phyloP scores from a whole-genome alignment of 2,329 filamentous ascomycete species.

The Hypomyces perniciosus region DNA sequence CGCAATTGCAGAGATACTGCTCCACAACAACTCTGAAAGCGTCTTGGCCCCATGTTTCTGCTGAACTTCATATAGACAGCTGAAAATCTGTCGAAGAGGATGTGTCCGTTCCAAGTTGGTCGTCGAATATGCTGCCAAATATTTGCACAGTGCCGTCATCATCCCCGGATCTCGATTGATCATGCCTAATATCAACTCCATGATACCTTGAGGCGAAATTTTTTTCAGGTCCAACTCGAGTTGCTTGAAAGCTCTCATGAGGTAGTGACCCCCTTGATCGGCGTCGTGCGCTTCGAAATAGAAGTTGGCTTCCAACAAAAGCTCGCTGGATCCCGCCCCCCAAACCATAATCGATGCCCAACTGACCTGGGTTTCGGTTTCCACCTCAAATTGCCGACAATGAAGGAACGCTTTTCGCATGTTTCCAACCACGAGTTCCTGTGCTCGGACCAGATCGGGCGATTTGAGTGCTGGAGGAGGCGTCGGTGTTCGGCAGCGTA shows the following conservation, averaged over 20 bases:
- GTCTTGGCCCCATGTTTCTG: constrained; percentile 38
- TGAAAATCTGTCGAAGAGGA: constrained; percentile 38
- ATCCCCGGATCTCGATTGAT: constrained; percentile 38
- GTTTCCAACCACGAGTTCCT: constrained; percentile 38
- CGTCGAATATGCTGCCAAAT: constrained; percentile 37
- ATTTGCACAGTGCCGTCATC: constrained; percentile 42
- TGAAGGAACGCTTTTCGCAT: constrained; percentile 40
- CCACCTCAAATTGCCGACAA: constrained; percentile 37
- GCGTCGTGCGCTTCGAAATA: constrained; percentile 36
- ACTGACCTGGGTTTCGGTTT: constrained; percentile 31
- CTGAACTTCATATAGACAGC: constrained; percentile 38
- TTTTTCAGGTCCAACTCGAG: constrained; percentile 38
- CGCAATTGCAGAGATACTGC: constrained; percentile 35
- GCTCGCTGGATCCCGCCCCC: constrained; percentile 38
- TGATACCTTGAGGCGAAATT: constrained; percentile 37
- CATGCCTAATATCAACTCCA: constrained; percentile 39
- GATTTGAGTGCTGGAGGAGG: constrained; percentile 37
- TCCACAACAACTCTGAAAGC: constrained; percentile 39
- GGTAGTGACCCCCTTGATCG: constrained; percentile 33
- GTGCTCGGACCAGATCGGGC: constrained; percentile 37
- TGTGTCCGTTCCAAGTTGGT: constrained; percentile 39
- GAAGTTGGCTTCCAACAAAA: constrained; percentile 39
- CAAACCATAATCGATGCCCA: constrained; percentile 39
- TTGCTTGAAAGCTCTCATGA: constrained; percentile 39
- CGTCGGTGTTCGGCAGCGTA: constrained; percentile 40